phyloP scores from a whole-genome alignment of 306 rosid genomes.

The Begonia loranthoides region DNA sequence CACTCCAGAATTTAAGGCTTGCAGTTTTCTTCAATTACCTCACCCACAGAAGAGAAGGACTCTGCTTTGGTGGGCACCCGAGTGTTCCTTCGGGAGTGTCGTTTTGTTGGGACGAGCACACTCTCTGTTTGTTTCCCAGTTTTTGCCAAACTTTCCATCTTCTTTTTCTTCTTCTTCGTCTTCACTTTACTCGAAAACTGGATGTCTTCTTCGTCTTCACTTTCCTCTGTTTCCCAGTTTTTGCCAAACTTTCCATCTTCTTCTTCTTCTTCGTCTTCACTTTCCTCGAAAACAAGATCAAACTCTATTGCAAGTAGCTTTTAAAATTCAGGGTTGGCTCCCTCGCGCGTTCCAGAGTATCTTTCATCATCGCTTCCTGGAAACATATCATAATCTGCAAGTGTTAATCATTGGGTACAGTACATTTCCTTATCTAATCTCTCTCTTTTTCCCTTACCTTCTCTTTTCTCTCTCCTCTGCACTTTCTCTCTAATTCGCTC shows the following conservation, averaged over 20 bases:
- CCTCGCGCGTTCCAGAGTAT: slow-evolving; percentile 76
- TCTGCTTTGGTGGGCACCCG: slow-evolving; percentile 66
- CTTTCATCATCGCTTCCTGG: slow-evolving; percentile 98
- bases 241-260: slow-evolving; percentile 19
- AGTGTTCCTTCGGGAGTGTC: slow-evolving; percentile 76
- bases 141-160: too few relatives aligned
- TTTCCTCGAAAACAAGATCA: slow-evolving; percentile 66
- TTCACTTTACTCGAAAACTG: too few relatives aligned
- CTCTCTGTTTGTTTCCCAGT: too few relatives aligned
- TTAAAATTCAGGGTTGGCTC: slow-evolving; percentile 81
- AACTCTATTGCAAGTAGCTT: slow-evolving; percentile 61
- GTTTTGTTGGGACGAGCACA: slow-evolving; percentile 66
- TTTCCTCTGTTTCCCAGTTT: slow-evolving; percentile 51
- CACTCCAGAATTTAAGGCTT: too few relatives aligned
- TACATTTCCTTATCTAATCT: background rate
- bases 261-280: slow-evolving; percentile 33
- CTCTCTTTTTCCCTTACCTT: too few relatives aligned
- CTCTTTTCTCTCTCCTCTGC: too few relatives aligned
- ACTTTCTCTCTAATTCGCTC: too few relatives aligned
- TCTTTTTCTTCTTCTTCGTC: too few relatives aligned
- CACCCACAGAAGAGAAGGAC: slow-evolving; percentile 62
- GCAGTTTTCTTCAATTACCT: slow-evolving; percentile 1
- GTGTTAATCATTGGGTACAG: background rate
- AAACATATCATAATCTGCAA: background rate
- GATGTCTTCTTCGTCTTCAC: too few relatives aligned